These are phyloP conservation scores for Komagataella pastoris DNA, from an alignment of 805 yeast genomes.

Conservation along the genomic window DNA sequence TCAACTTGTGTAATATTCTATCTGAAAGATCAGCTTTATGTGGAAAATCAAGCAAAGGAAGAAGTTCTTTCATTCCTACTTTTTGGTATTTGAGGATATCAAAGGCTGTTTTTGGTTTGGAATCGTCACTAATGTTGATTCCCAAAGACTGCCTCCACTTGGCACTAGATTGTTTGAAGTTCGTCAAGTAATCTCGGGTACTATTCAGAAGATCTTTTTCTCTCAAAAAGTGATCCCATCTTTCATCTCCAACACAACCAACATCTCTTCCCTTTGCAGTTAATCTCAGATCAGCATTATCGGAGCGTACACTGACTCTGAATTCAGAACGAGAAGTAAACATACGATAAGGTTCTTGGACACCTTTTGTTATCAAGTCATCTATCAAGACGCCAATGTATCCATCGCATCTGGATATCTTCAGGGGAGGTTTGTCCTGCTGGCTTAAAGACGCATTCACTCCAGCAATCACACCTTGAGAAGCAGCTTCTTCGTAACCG, in stretches of 20 bases:
- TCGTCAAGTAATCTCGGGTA: constrained; percentile 30
- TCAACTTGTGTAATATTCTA: constrained; percentile 45
- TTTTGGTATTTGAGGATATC: constrained; percentile 52
- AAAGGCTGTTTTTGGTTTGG: constrained; percentile 49
- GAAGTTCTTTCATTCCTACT: constrained; percentile 13
- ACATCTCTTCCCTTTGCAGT: constrained; percentile 51
- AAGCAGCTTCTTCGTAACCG: constrained; percentile 97
- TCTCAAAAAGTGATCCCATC: constrained; percentile 34
- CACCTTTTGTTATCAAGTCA: constrained; percentile 90
- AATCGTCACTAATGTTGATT: constrained; percentile 35
- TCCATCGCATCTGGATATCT: constrained; percentile 66
- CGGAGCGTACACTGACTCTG: constrained; percentile 79
- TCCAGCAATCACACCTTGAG: constrained; percentile 94
- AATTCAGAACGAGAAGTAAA: constrained; percentile 94
- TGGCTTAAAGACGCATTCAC: constrained; percentile 74
- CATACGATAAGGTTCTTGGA: constrained; percentile 95
- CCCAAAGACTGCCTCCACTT: constrained; percentile 49
- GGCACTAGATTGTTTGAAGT: constrained; percentile 33
- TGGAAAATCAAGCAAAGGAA: constrained; percentile 20
- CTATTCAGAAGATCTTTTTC: constrained; percentile 32
- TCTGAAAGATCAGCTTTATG: constrained; percentile 14
- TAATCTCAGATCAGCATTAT: constrained; percentile 82
- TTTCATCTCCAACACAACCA: constrained; percentile 52
- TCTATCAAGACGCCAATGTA: constrained; percentile 88
- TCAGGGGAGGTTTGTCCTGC: constrained; percentile 27